Base-by-base conservation (phyloP, 108 stramenopile species). In the Halocafeteria seosinensis region DNA sequence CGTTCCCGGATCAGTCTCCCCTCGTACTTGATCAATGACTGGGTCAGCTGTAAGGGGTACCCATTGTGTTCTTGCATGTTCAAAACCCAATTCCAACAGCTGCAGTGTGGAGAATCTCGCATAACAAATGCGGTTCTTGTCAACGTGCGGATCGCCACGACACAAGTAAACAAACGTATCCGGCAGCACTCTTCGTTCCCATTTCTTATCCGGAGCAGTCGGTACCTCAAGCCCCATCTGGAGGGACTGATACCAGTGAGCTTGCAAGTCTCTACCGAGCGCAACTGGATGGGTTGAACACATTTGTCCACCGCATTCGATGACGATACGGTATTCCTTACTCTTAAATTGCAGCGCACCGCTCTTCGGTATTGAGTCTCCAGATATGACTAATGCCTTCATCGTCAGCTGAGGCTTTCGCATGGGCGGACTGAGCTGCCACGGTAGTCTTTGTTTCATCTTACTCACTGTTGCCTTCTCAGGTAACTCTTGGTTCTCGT, bases 131-230 rank as follows among this genome's bases (percentile, higher is more conserved):
- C 62, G 12, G 21, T 30, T 26, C 28, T 26, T 34, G 27, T n/a
- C 9, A 24, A 53, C 34, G 8, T 27, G 23, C 37, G 9, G 1
- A 3, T 62, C 38, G 24, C 63, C 72, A 27, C 72, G 52, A 24
- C 38, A 51, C 9, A 80, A 61, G 50, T 78, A 74, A 12, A 80
- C 31, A 25, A 72, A 73, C 12, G 73, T 38, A 64, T 82, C 81
- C 23, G 81, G 81, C 24, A 78, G 26, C 50, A 78, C 69, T 11
- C 52, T 55, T 0, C 42, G 4, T 23, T 78, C 73, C n/a, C n/a
- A n/a, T n/a, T n/a, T n/a, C n/a, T n/a, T n/a, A n/a, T n/a, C n/a
- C n/a, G n/a, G n/a, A n/a, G n/a, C n/a, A 0, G 42, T 51, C 27
- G 78, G 78, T 1, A 73, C 57, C 38, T 38, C 23, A 13, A 69